phyloP scores from a whole-genome alignment of 2,329 filamentous ascomycete species.

The Penicillium sp. region DNA sequence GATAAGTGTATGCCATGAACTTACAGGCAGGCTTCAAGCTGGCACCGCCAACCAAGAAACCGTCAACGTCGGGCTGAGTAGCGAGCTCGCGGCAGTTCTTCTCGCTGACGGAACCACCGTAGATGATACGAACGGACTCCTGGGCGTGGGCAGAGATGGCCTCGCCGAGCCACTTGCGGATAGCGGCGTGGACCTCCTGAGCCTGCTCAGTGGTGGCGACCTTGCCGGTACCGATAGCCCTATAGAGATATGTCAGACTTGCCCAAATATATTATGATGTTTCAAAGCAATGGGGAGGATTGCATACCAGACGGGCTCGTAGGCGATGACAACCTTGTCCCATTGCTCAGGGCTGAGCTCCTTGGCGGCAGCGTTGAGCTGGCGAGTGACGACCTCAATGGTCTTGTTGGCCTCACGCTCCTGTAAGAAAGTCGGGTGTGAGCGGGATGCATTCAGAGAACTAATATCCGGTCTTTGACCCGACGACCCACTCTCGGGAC shows the following conservation, averaged over 20 bases:
- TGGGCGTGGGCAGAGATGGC: constrained; percentile 74
- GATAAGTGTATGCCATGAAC: constrained; percentile 32
- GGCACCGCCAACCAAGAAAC: constrained; percentile 94
- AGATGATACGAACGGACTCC: constrained; percentile 88
- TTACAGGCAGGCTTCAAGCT: constrained; percentile 94
- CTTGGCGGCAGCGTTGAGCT: constrained; percentile 79
- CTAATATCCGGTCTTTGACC: constrained; percentile 13
- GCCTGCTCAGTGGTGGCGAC: constrained; percentile 86
- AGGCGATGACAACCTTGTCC: constrained; percentile 92
- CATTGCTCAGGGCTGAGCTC: constrained; percentile 69
- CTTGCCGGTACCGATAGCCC: constrained; percentile 84
- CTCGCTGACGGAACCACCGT: constrained; percentile 93
- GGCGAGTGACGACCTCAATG: constrained; percentile 67
- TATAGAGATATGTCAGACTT: constrained; percentile 22
- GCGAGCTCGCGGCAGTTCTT: constrained; percentile 96
- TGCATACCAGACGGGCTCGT: constrained; percentile 95
- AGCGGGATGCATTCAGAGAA: constrained; percentile 21
- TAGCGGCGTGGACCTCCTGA: constrained; percentile 89
- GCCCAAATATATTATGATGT: constrained; percentile 4
- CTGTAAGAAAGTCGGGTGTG: constrained; percentile 37
- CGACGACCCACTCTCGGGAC: constrained; percentile 21
- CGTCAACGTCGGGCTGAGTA: constrained; percentile 93
- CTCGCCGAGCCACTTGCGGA: constrained; percentile 79
- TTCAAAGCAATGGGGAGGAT: not conserved
- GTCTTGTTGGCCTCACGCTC: constrained; percentile 85